Evolutionary conservation across 257 asterid species (phyloP), one percentile per base, ranked within the genome.

Genomic region (Ballota nigra): DNA sequence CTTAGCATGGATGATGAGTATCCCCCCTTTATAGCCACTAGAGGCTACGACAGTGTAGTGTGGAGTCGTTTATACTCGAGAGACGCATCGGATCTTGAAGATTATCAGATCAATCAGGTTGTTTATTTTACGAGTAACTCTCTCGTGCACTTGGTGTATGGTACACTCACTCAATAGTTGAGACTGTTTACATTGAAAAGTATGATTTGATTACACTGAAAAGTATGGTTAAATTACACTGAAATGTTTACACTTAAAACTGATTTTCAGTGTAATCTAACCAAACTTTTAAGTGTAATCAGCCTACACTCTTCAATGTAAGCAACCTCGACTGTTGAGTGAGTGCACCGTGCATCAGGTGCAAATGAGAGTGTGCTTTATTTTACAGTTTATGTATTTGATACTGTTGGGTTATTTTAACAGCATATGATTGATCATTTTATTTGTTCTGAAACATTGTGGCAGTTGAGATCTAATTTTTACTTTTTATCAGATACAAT

Each of bases 51-150:
- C 75, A 94, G 98, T 73, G 96, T 94, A 19, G 98, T 94, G 34
- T 94, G 98, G 98, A 94, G 92, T 76, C 98, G 98, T 63, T 80
- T 93, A 26, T 93, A 86, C 86, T 93, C 98, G 4, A 82, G 88
- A 77, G 97, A 87, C 56, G 71, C 68, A 24, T 84, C 84, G 0
- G 88, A 85, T 75, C 75, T 87, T 68, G 81, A 91, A 40, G 87
- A 87, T 70, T 86, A 84, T 83, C 96, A 94, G 78, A 77, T 81
- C 71, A 69, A 77, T 53, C 92, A 87, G 94, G 98, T 92, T 36
- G 36, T 52, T 11, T 71, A 7, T 61, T 45, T 52, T 65, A 62
- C 26, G n/a, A 61, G 62, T 63, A n/a, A n/a, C n/a, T n/a, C n/a
- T n/a, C n/a, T 78, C 4, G 23, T 55, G 45, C n/a, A n/a, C n/a